Evolutionary conservation across 306 rosid genomes (phyloP).

Genomic region (Ormosia emarginata): DNA sequence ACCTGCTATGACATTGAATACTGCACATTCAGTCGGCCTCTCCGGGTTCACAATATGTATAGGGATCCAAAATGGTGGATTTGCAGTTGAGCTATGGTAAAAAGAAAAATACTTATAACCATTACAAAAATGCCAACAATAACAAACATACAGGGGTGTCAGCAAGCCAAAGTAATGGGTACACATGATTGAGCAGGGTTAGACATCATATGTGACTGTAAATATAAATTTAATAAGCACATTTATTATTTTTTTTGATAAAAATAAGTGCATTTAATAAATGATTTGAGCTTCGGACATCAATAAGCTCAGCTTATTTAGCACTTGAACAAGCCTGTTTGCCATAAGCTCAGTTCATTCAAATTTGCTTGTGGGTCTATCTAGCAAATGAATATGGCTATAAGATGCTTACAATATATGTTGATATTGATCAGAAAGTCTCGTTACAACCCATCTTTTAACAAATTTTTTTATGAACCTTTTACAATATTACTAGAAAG

Average conservation of each 20-base stretch:
- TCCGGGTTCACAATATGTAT: conserved; percentile 89
- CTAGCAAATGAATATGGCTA: neutral
- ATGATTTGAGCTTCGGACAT: neutral
- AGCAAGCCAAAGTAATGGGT: conserved; percentile 6
- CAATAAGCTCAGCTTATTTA: neutral
- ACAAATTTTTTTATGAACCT: neutral
- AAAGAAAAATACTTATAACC: conserved; percentile 4
- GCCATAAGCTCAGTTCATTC: neutral
- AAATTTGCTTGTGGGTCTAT: neutral
- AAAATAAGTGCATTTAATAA: neutral
- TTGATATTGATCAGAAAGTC: neutral
- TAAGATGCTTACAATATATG: neutral
- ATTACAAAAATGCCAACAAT: conserved; percentile 10
- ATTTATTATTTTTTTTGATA: no score
- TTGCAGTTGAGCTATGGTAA: conserved; percentile 62
- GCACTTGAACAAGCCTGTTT: conserved; percentile 6
- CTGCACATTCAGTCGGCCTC: conserved; percentile 92
- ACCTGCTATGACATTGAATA: conserved; percentile 90
- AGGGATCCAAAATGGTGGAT: conserved; percentile 95
- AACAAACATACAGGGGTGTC: neutral
- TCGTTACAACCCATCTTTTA: neutral
- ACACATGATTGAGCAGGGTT: neutral
- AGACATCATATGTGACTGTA: neutral
- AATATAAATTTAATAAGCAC: neutral
- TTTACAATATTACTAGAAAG: neutral